Base-by-base conservation (phyloP, 2,329 filamentous ascomycete species). In the Myriosclerotinia duriaeana region DNA sequence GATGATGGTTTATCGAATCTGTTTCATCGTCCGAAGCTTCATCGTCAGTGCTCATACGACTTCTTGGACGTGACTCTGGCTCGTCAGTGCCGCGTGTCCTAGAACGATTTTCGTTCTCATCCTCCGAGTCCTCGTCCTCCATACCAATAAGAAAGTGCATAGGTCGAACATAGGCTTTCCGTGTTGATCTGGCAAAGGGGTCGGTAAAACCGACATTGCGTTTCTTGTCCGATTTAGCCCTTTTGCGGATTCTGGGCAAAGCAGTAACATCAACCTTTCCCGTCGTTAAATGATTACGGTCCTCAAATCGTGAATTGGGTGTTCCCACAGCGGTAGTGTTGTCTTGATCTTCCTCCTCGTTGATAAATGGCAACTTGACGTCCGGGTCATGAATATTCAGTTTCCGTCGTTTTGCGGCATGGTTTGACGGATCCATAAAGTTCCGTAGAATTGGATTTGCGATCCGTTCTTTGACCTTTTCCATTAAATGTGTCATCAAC, bases 401-500 rank as follows among this genome's bases (percentile, higher is more conserved):
- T 76, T 88, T 91, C 69, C 90, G 86, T 67, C 94, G 85, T 78
- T 92, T 96, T n/a, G 87, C 85, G 2, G 83, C 82, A 77, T 97
- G 93, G 67, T 92, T 90, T 65, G 85, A 85, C 5, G 95, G 93
- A 71, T 97, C 89, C 67, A 99, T 85, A 74, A 89, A 93, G 53
- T 92, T 86, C 71, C 91, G 90, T 48, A 99, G 82, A 53, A 88
- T 85, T 3, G 93, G 92, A 8, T 89, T 91, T 11, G 91, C 93
- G 58, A 98, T 88, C 73, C 94, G 90, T 54, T 89, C 90, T 72
- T 93, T 93, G 74, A 98, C 91, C 76, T 97, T 93, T 71, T 90
- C 87, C 69, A 98, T 87, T 46, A 99, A 81, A 77, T 96, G 95
- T 75, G 96, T 91, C 67, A 87, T 88, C 75, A 99, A 82, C 77